These are phyloP conservation scores for Begonia peltatifolia DNA, from an alignment of 306 rosid species.

Conservation along the genomic window DNA sequence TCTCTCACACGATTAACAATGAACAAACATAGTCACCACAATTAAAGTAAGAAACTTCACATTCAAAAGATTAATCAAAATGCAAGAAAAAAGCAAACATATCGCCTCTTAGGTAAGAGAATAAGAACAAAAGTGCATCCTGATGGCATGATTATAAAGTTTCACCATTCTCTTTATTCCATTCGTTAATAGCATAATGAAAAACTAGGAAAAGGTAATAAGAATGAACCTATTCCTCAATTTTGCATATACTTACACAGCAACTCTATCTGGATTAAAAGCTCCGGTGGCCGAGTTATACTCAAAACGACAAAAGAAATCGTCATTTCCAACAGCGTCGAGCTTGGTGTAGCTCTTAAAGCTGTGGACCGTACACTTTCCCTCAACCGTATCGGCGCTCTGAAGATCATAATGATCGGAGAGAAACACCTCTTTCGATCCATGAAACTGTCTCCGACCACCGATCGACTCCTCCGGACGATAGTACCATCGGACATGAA, in stretches of 20 bases:
- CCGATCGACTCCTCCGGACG: constrained; percentile 99
- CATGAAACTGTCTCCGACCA: constrained; percentile 96
- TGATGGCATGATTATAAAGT: too few relatives aligned
- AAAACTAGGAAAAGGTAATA: too few relatives aligned
- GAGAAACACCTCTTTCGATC: constrained; percentile 87
- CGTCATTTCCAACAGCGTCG: constrained; percentile 93
- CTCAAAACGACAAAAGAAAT: constrained; percentile 96
- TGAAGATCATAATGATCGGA: constrained; percentile 88
- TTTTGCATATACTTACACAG: constrained; percentile 39
- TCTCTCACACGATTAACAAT: too few relatives aligned
- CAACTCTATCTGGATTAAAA: constrained; percentile 94
- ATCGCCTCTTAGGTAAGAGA: too few relatives aligned
- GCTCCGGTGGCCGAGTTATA: constrained; percentile 87
- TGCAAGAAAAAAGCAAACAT: too few relatives aligned
- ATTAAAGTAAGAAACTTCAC: too few relatives aligned
- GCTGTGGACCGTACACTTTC: constrained; percentile 83
- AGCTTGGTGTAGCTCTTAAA: constrained; percentile 90
- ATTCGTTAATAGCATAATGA: too few relatives aligned
- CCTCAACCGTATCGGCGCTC: constrained; percentile 88
- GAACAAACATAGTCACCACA: too few relatives aligned
- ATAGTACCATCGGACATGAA: constrained; percentile 85
- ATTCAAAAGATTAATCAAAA: too few relatives aligned
- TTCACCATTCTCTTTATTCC: too few relatives aligned
- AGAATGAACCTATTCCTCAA: too few relatives aligned
- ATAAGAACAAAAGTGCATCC: too few relatives aligned